Conservation (phyloP, 2,329 filamentous ascomycete genomes). For the Fusarium temperatum region DNA sequence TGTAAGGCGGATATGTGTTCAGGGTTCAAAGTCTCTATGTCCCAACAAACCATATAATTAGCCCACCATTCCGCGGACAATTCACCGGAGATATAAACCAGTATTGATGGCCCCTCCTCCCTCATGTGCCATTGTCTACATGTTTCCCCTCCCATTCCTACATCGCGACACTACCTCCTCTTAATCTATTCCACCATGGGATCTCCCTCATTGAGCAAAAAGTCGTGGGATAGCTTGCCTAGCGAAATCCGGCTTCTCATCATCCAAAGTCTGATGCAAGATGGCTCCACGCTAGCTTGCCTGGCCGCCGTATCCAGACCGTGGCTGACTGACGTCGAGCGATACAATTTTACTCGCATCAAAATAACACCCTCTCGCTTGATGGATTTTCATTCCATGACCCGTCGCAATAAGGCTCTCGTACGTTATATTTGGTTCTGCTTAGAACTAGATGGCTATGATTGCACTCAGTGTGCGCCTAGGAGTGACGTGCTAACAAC, state of each 20-base stretch:
- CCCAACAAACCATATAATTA: background rate
- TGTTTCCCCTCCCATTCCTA: background rate
- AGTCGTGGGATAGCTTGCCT: background rate
- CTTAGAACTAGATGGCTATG: background rate
- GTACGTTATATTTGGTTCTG: background rate
- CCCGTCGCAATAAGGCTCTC: background rate
- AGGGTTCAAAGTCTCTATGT: too few relatives aligned
- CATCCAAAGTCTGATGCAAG: background rate
- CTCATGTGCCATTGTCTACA: background rate
- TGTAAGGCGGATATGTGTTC: too few relatives aligned
- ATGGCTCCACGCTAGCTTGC: background rate
- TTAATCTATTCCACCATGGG: background rate
- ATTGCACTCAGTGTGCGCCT: background rate
- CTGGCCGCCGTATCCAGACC: background rate
- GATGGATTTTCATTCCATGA: background rate
- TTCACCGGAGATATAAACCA: background rate
- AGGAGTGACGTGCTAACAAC: accelerated
- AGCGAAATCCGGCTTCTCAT: background rate
- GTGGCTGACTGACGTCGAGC: background rate
- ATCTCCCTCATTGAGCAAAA: background rate
- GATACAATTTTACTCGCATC: background rate
- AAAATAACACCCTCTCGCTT: background rate
- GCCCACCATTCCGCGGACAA: background rate
- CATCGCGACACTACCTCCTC: background rate
- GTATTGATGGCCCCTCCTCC: background rate